Percentiles rank a stretch among this genome's conserved stretches.
Conservation (phyloP, 768 basidiomycete genomes). For the Suillus alpinus region DNA sequence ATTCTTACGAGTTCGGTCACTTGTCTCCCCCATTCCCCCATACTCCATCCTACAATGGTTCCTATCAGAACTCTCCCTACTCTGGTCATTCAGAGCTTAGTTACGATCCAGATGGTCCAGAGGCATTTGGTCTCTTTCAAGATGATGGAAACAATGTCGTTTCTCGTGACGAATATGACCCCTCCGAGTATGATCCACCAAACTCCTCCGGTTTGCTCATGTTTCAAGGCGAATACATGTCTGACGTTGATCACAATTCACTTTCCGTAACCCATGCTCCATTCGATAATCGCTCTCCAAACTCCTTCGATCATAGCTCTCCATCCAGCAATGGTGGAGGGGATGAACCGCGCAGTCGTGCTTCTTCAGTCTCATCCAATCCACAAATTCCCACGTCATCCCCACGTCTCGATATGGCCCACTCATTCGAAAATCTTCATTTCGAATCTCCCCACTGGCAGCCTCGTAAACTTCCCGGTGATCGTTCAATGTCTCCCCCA, state of each 20-base stretch:
- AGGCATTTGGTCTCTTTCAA: slow-evolving; percentile 48
- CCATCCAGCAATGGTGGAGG: slow-evolving; percentile 59
- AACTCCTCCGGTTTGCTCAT: slow-evolving; percentile 50
- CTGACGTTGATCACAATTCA: slow-evolving; percentile 30
- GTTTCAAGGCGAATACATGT: slow-evolving; percentile 52
- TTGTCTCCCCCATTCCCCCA: slow-evolving; percentile 42
- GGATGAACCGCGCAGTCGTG: slow-evolving; percentile 50
- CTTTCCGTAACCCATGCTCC: slow-evolving; percentile 36
- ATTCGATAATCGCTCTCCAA: slow-evolving; percentile 36
- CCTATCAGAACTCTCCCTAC: slow-evolving; percentile 70
- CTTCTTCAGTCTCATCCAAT: slow-evolving; percentile 68
- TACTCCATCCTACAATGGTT: slow-evolving; percentile 60
- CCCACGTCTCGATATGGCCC: slow-evolving; percentile 54
- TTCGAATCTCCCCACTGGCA: slow-evolving; percentile 67
- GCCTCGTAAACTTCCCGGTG: slow-evolving; percentile 43
- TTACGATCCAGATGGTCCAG: slow-evolving; percentile 46
- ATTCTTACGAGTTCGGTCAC: slow-evolving; percentile 38
- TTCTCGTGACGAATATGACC: slow-evolving; percentile 59
- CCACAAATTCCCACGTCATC: slow-evolving; percentile 45
- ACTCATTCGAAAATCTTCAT: slow-evolving; percentile 57
- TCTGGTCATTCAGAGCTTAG: slow-evolving; percentile 67
- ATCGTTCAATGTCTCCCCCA: slow-evolving; percentile 35
- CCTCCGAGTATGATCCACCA: slow-evolving; percentile 68
- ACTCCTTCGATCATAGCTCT: slow-evolving; percentile 60
- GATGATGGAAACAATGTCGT: slow-evolving; percentile 39